A percentile compares a stretch with the other conserved stretches of the same genome.
phyloP scores from a whole-genome alignment of 768 basidiomycete genomes.

The Mycena rosella region DNA sequence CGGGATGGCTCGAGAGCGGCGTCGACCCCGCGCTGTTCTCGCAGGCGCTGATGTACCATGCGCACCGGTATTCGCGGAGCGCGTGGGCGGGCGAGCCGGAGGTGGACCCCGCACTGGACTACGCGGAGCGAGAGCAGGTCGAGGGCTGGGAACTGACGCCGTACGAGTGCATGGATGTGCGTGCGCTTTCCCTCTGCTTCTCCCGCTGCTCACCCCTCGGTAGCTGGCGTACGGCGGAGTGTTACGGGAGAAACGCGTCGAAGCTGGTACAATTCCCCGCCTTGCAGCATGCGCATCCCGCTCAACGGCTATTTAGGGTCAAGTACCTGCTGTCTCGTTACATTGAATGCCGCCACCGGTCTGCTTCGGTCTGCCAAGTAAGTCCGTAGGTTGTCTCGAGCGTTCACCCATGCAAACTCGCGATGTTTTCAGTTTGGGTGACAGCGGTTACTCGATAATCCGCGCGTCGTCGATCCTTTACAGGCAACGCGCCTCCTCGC shows the following conservation, averaged over 20 bases:
- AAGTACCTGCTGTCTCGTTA: constrained; percentile 68
- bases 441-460: constrained; percentile 65
- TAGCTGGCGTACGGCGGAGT: constrained; percentile 60
- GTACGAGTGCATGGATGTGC: constrained; percentile 50
- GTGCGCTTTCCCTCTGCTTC: background rate
- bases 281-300: background rate
- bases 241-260: constrained; percentile 56
- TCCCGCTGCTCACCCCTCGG: constrained; percentile 25
- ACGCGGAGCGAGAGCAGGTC: constrained; percentile 55
- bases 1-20: constrained; percentile 75
- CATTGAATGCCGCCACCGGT: constrained; percentile 64
- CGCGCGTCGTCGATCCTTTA: constrained; percentile 60
- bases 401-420: constrained; percentile 19
- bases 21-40: constrained; percentile 78
- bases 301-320: constrained; percentile 55
- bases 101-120: constrained; percentile 62
- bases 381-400: constrained; percentile 50
- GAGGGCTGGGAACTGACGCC: constrained; percentile 63
- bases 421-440: constrained; percentile 55
- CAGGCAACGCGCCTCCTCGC: constrained; percentile 36
- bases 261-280: constrained; percentile 13
- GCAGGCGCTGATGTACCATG: constrained; percentile 75
- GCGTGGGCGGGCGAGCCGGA: constrained; percentile 73
- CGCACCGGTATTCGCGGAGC: constrained; percentile 59
- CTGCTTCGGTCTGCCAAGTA: constrained; percentile 69